Evolutionary conservation across 768 basidiomycete species (phyloP), one percentile per base, ranked within the genome.

Genomic region (Boletus huronensis): DNA sequence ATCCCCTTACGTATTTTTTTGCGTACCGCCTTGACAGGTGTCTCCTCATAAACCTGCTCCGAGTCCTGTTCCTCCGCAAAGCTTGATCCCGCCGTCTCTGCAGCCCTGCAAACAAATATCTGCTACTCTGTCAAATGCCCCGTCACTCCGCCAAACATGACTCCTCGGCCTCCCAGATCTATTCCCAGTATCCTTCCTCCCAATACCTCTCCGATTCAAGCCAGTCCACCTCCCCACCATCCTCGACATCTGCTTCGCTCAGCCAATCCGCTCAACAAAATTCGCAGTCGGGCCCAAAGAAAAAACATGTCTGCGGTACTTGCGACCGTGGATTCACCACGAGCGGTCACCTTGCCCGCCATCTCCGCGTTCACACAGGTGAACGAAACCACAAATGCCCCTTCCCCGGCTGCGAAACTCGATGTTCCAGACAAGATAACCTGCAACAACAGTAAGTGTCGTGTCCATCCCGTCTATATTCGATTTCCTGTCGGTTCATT

Each of bases 341-440:
- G 25, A 87, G 86, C 56, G 93, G 93, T 17, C 93, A 95, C 69
- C 80, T 95, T 19, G 88, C 92, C 1, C 82, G 93, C 44, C 93
- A 95, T 66, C 79, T 87, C n/a, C 78, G 91, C 52, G 87, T 93
- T 13, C 93, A 95, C 73, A 95, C 93, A 16, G 93, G 93, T 38
- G 93, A 94, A 64, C 80, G 90, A 58, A 93, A 94, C 72, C 90
- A 94, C 75, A 89, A 85, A 55, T 96, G 93, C 65, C 93, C 93
- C 32, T 95, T 92, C 74, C 93, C 93, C n/a, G 93, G 92, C 23
- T 96, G 93, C 69, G 90, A 93, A 63, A 94, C 92, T 2, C 80
- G 89, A 17, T 95, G 93, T 61, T 92, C 90, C 11, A 77, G 93
- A 32, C 91, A 93, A 70, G 93, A 96, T 63, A 96, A 96, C 60